Conservation (phyloP, 805 yeast species). For the Yarrowia sp. region DNA sequence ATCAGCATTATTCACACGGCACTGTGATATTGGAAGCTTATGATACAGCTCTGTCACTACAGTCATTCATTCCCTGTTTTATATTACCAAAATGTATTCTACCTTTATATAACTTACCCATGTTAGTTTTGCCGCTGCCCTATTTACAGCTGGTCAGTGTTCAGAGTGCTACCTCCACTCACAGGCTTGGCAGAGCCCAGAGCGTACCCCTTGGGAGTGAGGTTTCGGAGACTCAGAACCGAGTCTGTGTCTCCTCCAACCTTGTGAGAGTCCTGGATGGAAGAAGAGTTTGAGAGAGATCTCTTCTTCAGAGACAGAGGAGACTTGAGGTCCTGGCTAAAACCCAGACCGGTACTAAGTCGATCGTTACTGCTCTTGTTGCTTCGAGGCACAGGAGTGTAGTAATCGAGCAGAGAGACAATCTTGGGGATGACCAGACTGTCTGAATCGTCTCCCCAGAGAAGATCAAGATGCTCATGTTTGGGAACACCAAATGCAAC, state of each 20-base stretch:
- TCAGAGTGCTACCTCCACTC: neutral
- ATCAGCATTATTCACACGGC: no score
- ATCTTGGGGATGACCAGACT: slow-evolving; percentile 34
- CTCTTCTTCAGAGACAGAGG: slow-evolving; percentile 4
- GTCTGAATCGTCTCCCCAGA: slow-evolving; percentile 77
- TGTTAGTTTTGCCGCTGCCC: neutral
- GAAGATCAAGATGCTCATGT: slow-evolving; percentile 88
- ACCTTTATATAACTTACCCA: neutral
- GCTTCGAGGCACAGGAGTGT: slow-evolving; percentile 9
- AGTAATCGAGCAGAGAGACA: slow-evolving; percentile 25
- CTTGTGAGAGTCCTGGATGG: slow-evolving; percentile 21
- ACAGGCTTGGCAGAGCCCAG: slow-evolving; percentile 16
- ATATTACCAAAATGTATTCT: no score
- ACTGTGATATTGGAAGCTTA: no score
- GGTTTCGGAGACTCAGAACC: slow-evolving; percentile 4
- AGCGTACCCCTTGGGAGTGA: slow-evolving; percentile 12
- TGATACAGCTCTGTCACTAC: no score
- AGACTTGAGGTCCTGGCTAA: neutral
- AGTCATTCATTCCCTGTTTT: no score
- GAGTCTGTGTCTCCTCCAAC: slow-evolving; percentile 11
- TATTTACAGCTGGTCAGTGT: neutral
- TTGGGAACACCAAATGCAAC: slow-evolving; percentile 48
- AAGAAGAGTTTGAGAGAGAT: slow-evolving; percentile 13
- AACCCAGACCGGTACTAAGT: neutral
- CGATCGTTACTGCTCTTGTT: slow-evolving; percentile 1